phyloP scores from a whole-genome alignment of 768 basidiomycete genomes.

The Astraeus odoratus region DNA sequence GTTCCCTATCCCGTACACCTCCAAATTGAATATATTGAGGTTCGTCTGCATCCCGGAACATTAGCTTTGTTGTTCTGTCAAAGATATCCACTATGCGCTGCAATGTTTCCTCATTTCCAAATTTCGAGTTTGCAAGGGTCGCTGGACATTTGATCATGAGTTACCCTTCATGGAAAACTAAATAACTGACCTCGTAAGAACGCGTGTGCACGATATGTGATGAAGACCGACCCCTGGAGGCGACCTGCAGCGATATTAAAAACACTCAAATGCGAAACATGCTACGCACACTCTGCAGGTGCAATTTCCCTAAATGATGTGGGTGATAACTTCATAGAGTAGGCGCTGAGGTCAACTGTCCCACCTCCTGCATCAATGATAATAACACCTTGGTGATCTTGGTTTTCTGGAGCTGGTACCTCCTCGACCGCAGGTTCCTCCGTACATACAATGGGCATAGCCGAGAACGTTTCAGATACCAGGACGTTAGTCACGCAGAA shows the following conservation, averaged over 20 bases:
- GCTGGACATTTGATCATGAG: slow-evolving; percentile 9
- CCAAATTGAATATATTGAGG: slow-evolving; percentile 36
- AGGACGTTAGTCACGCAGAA: slow-evolving; percentile 45
- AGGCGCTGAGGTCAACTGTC: slow-evolving; percentile 35
- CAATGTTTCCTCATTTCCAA: slow-evolving; percentile 23
- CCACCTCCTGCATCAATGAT: slow-evolving; percentile 46
- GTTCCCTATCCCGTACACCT: slow-evolving; percentile 27
- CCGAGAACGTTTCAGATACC: slow-evolving; percentile 21
- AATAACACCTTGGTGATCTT: slow-evolving; percentile 29
- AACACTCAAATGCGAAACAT: background rate
- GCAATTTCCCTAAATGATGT: slow-evolving; percentile 31
- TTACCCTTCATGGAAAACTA: background rate
- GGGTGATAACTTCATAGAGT: slow-evolving; percentile 32
- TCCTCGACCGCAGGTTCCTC: slow-evolving; percentile 15
- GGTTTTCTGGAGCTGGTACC: slow-evolving; percentile 14
- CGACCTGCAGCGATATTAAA: slow-evolving; percentile 21
- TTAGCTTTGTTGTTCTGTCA: slow-evolving; percentile 30
- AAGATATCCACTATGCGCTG: slow-evolving; percentile 26
- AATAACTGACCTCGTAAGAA: slow-evolving; percentile 26
- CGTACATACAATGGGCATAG: slow-evolving; percentile 5
- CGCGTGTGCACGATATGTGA: slow-evolving; percentile 26
- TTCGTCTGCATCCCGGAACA: slow-evolving; percentile 30
- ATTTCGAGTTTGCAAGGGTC: slow-evolving; percentile 23
- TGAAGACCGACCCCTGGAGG: slow-evolving; percentile 32
- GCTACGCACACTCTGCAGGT: slow-evolving; percentile 25